phyloP scores from a whole-genome alignment of 768 basidiomycete species.

The Termitomyces sp. region DNA sequence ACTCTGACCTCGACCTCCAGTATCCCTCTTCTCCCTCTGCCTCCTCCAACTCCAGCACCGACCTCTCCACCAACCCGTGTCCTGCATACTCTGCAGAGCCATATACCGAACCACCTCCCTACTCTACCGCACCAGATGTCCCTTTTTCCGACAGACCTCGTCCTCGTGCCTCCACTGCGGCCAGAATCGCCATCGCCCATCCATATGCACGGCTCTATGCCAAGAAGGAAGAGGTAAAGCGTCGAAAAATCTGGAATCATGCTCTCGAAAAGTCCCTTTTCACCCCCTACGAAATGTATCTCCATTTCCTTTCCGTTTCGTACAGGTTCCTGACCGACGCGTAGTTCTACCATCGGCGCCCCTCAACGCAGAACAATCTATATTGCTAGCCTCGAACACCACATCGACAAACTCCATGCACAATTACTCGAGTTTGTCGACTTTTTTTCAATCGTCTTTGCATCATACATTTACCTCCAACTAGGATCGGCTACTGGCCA shows the following conservation, averaged over 20 bases:
- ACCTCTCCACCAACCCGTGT: slow-evolving; percentile 1
- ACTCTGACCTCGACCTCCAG: slow-evolving; percentile 2
- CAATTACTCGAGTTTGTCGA: slow-evolving; percentile 38
- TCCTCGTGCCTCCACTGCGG: not conserved
- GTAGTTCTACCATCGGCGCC: slow-evolving; percentile 61
- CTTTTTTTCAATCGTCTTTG: not conserved
- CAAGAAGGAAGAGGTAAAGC: slow-evolving; percentile 57
- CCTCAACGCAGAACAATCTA: slow-evolving; percentile 68
- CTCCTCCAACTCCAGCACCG: slow-evolving; percentile 5
- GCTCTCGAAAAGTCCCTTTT: slow-evolving; percentile 71
- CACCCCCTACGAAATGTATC: slow-evolving; percentile 56
- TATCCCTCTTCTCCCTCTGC: slow-evolving; percentile 10
- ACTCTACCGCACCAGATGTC: not conserved
- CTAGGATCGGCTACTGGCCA: slow-evolving; percentile 47
- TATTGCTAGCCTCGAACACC: slow-evolving; percentile 65
- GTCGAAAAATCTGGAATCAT: slow-evolving; percentile 74
- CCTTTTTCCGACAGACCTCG: not conserved
- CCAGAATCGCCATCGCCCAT: slow-evolving; percentile 36
- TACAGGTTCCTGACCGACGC: not conserved
- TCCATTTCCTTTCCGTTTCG: not conserved
- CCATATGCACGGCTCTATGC: slow-evolving; percentile 68
- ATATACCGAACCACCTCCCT: not conserved
- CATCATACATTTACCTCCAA: not conserved
- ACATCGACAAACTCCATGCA: slow-evolving; percentile 62
- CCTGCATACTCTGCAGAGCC: slow-evolving; percentile 5